Conservation (phyloP, 2,329 filamentous ascomycete species). For the Basipetospora chlamydospora region DNA sequence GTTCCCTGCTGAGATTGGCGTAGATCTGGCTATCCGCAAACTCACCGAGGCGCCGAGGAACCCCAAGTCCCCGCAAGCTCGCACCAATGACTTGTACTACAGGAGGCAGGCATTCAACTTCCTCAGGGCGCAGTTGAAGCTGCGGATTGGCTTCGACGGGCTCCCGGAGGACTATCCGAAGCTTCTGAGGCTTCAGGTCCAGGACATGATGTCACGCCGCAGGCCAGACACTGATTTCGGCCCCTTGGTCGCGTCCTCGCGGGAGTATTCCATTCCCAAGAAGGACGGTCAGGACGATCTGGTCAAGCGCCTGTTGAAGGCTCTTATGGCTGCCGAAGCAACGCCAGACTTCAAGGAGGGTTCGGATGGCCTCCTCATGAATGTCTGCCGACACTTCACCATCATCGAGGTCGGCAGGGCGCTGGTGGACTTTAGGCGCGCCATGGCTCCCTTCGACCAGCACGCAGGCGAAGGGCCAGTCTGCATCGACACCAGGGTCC, state of each 20-base stretch:
- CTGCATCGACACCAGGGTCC: constrained; percentile 69
- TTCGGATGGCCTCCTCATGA: constrained; percentile 59
- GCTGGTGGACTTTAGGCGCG: constrained; percentile 67
- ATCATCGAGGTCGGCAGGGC: constrained; percentile 78
- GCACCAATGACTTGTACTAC: constrained; percentile 66
- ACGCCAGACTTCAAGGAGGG: constrained; percentile 66
- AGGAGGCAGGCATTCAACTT: constrained; percentile 86
- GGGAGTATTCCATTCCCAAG: constrained; percentile 72
- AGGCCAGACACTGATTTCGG: constrained; percentile 51
- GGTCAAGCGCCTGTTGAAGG: constrained; percentile 77
- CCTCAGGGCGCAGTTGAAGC: constrained; percentile 76
- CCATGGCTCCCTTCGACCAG: constrained; percentile 67
- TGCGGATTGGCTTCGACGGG: constrained; percentile 75
- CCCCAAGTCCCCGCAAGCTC: constrained; percentile 24
- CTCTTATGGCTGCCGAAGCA: constrained; percentile 72
- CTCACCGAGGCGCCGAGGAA: constrained; percentile 65
- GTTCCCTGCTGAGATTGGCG: constrained; percentile 73
- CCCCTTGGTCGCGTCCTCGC: constrained; percentile 60
- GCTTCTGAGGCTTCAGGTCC: constrained; percentile 73
- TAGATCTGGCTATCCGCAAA: constrained; percentile 80
- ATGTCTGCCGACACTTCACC: constrained; percentile 79
- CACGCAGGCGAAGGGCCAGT: constrained; percentile 75
- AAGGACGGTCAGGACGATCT: constrained; percentile 70
- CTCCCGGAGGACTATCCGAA: constrained; percentile 81
- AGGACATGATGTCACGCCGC: constrained; percentile 65